Evolutionary conservation across 2,329 filamentous ascomycete species (phyloP).

Genomic region (Fusarium xylarioides): DNA sequence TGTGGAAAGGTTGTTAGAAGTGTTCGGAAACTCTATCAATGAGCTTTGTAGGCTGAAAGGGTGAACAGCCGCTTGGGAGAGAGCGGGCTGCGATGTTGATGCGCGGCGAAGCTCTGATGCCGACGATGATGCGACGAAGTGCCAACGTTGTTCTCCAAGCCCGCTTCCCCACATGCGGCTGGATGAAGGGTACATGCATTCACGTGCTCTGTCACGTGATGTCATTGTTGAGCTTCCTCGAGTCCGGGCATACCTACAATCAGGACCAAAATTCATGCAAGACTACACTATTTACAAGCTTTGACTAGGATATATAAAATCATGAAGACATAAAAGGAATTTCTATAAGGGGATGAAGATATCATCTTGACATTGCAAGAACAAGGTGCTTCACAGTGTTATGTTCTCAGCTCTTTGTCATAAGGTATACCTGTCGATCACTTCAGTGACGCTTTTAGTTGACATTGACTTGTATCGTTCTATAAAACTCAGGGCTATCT

Average conservation of each 20-base stretch:
- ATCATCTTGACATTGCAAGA: neutral
- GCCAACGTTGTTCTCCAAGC: slow-evolving; percentile 40
- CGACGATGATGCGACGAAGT: slow-evolving; percentile 44
- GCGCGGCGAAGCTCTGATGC: slow-evolving; percentile 40
- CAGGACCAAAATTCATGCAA: too few relatives aligned
- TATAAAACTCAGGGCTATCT: neutral
- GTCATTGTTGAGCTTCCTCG: rapidly evolving
- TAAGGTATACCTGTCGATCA: neutral
- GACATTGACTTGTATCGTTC: neutral
- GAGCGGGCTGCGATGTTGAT: slow-evolving; percentile 32
- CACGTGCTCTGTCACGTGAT: slow-evolving; percentile 32
- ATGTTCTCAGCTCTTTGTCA: neutral
- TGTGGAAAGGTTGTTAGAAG: slow-evolving; percentile 2
- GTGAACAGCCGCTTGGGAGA: slow-evolving; percentile 20
- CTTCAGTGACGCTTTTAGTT: neutral
- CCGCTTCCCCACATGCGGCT: slow-evolving; percentile 36
- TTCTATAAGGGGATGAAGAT: neutral
- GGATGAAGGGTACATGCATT: neutral
- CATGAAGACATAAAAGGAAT: neutral
- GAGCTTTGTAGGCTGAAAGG: slow-evolving; percentile 9
- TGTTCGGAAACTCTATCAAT: slow-evolving; percentile 15
- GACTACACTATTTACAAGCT: neutral
- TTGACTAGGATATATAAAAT: neutral
- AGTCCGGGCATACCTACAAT: neutral
- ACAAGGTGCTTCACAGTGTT: neutral